Conservation (phyloP, 73 alveolate species). For the Blepharisma japonicum region DNA sequence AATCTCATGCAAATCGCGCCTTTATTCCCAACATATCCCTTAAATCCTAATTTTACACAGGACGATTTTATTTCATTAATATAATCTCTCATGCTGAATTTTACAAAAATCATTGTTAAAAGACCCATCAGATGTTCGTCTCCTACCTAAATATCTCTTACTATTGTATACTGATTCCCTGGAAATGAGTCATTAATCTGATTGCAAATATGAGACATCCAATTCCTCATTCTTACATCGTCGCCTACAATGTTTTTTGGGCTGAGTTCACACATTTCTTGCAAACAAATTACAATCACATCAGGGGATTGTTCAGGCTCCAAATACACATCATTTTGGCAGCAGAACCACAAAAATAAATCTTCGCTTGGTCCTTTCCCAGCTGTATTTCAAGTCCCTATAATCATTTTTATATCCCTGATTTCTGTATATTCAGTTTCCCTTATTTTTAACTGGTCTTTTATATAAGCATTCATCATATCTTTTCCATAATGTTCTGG, state of each 20-base stretch:
- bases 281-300: slow-evolving; percentile 13
- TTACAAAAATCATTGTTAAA: slow-evolving; percentile 7
- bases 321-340: not conserved
- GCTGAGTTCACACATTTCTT: slow-evolving; percentile 18
- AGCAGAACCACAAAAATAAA: not conserved
- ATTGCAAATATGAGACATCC: not conserved
- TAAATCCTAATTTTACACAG: not conserved
- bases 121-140: not conserved
- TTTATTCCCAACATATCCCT: slow-evolving; percentile 17
- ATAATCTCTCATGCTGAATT: not conserved
- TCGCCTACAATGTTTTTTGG: slow-evolving; percentile 18
- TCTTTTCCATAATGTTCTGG: slow-evolving; percentile 8
- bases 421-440: not conserved
- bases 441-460: not conserved
- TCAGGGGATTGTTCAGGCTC: not conserved
- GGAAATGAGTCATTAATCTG: not conserved
- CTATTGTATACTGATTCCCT: not conserved
- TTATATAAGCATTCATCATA: slow-evolving; percentile 8
- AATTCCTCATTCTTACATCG: not conserved
- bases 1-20: slow-evolving; percentile 7
- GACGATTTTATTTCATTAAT: not conserved
- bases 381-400: slow-evolving; percentile 9
- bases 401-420: not conserved
- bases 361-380: not conserved
- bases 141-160: not conserved